Percentiles rank a stretch among this genome's conserved stretches.
phyloP scores from a whole-genome alignment of 2,329 filamentous ascomycete genomes.

The Elsinoe arachidis region DNA sequence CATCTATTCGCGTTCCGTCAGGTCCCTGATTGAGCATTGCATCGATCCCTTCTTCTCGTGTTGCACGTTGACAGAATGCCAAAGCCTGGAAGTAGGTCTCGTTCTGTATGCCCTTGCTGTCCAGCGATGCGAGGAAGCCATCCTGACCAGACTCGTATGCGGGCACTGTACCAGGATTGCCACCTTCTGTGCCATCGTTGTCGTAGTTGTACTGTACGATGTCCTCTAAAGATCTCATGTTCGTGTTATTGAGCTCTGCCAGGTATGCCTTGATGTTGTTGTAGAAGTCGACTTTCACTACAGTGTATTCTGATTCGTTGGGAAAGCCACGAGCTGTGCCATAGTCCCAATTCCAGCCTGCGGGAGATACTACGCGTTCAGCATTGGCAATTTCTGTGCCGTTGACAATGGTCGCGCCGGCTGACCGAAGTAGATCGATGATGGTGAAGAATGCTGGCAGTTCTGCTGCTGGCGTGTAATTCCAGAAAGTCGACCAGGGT shows the following conservation, averaged over 20 bases:
- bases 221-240: conserved; percentile 52
- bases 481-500: conserved; percentile 66
- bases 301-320: conserved; percentile 68
- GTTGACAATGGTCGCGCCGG: conserved; percentile 61
- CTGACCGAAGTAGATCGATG: conserved; percentile 46
- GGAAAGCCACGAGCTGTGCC: conserved; percentile 52
- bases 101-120: conserved; percentile 52
- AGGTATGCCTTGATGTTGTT: conserved; percentile 59
- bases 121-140: conserved; percentile 55
- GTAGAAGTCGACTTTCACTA: conserved; percentile 63
- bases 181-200: conserved; percentile 60
- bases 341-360: conserved; percentile 69
- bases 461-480: conserved; percentile 49
- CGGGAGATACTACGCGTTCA: conserved; percentile 52
- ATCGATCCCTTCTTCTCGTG: conserved; percentile 60
- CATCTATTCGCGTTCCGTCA: conserved; percentile 44
- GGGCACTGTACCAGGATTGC: conserved; percentile 45
- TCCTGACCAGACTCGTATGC: conserved; percentile 66
- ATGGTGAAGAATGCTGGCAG: conserved; percentile 41
- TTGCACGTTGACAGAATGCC: conserved; percentile 48
- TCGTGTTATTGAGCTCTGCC: conserved; percentile 52
- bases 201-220: conserved; percentile 53
- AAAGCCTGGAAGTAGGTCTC: conserved; percentile 61
- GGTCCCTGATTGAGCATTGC: conserved; percentile 47
- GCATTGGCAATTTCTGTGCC: conserved; percentile 59